phyloP scores from a whole-genome alignment of 2,329 filamentous ascomycete genomes.

The Talaromyces sp. region DNA sequence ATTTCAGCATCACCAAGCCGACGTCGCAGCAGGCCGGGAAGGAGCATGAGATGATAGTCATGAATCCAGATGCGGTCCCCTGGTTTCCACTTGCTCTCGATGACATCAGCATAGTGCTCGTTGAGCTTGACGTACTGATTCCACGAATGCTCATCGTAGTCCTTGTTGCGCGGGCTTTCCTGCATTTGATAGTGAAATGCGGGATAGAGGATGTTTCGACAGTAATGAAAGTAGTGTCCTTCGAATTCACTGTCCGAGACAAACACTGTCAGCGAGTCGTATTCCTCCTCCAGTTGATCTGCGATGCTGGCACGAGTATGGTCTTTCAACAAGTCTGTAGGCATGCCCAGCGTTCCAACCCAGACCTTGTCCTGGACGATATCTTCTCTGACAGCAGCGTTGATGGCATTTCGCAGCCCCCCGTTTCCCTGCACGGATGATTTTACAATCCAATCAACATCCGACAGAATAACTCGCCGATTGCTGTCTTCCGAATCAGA shows the following conservation, averaged over 20 bases:
- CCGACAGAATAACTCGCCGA: conserved; percentile 56
- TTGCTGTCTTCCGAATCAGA: conserved; percentile 41
- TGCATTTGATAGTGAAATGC: conserved; percentile 97
- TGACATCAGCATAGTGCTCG: conserved; percentile 82
- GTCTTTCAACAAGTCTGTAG: conserved; percentile 74
- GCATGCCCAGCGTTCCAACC: conserved; percentile 89
- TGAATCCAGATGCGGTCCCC: conserved; percentile 91
- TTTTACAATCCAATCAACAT: conserved; percentile 72
- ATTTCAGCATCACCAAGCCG: conserved; percentile 82
- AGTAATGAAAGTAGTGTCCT: conserved; percentile 89
- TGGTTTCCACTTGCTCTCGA: conserved; percentile 82
- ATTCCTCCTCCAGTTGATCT: conserved; percentile 70
- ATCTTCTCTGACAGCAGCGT: conserved; percentile 66
- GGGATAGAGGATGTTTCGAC: conserved; percentile 93
- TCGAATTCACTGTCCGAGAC: conserved; percentile 87
- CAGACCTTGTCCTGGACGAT: conserved; percentile 68
- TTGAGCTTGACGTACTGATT: conserved; percentile 87
- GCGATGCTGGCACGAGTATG: conserved; percentile 75
- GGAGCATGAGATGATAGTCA: conserved; percentile 86
- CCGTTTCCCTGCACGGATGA: conserved; percentile 87
- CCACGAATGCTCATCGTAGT: conserved; percentile 95
- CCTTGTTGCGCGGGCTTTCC: conserved; percentile 93
- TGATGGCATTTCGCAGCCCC: conserved; percentile 78
- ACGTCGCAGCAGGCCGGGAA: conserved; percentile 79
- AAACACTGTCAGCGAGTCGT: conserved; percentile 76